phyloP scores from a whole-genome alignment of 768 basidiomycete genomes.

The Kockovaella imperatae region DNA sequence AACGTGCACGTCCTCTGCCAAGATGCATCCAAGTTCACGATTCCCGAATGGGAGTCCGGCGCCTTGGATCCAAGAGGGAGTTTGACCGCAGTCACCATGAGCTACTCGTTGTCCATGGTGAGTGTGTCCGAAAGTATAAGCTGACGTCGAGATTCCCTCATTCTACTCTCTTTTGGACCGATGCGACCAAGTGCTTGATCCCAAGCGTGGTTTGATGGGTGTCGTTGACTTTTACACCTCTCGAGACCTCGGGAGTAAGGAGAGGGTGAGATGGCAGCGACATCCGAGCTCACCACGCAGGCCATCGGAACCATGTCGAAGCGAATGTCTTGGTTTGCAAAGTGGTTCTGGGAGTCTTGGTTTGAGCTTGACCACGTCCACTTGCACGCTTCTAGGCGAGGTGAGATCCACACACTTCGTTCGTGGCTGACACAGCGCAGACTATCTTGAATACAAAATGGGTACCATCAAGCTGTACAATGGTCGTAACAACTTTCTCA shows the following conservation, averaged over 20 bases:
- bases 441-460: slow-evolving; percentile 71
- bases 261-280: slow-evolving; percentile 18
- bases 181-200: slow-evolving; percentile 58
- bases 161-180: slow-evolving; percentile 63
- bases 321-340: slow-evolving; percentile 58
- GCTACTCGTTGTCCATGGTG: slow-evolving; percentile 49
- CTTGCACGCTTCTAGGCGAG: slow-evolving; percentile 52
- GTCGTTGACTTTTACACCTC: slow-evolving; percentile 62
- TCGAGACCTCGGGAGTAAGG: slow-evolving; percentile 32
- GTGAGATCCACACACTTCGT: slow-evolving; percentile 16
- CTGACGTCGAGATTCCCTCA: slow-evolving; percentile 51
- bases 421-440: slow-evolving; percentile 25
- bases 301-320: slow-evolving; percentile 60
- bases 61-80: slow-evolving; percentile 53
- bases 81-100: slow-evolving; percentile 49
- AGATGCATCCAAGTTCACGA: slow-evolving; percentile 60
- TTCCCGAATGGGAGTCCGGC: slow-evolving; percentile 56
- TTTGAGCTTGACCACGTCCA: slow-evolving; percentile 49
- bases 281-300: slow-evolving; percentile 40
- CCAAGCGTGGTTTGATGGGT: slow-evolving; percentile 55
- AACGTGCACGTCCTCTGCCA: slow-evolving; percentile 66
- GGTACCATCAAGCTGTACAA: slow-evolving; percentile 69
- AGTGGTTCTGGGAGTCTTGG: slow-evolving; percentile 72
- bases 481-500: slow-evolving; percentile 61
- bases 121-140: slow-evolving; percentile 8